phyloP scores from a whole-genome alignment of 2,329 filamentous ascomycete species.

The Aspergillus spinulosporus region DNA sequence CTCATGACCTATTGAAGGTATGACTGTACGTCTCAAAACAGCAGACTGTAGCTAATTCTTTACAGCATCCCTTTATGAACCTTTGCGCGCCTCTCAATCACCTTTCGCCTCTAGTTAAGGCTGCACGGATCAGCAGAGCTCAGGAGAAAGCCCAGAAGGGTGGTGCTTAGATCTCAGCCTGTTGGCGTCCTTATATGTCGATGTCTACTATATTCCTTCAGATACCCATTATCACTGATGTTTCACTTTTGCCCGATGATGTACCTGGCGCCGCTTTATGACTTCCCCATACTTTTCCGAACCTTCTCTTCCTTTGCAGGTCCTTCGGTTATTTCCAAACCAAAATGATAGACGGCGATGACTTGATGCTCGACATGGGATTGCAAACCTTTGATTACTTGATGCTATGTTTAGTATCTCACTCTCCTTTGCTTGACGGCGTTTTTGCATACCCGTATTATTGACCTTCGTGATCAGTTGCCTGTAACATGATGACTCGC shows the following conservation, averaged over 20 bases:
- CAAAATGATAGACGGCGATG: slow-evolving; percentile 30
- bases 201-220: slow-evolving; percentile 34
- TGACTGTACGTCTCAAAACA: slow-evolving; percentile 40
- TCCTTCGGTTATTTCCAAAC: slow-evolving; percentile 13
- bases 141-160: slow-evolving; percentile 78
- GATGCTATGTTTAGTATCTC: slow-evolving; percentile 18
- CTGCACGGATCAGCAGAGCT: slow-evolving; percentile 79
- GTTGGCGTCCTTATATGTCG: slow-evolving; percentile 27
- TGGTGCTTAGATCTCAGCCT: slow-evolving; percentile 29
- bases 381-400: slow-evolving; percentile 6
- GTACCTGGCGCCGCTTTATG: slow-evolving; percentile 22
- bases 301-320: slow-evolving; percentile 13
- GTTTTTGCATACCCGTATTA: slow-evolving; percentile 14
- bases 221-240: slow-evolving; percentile 29
- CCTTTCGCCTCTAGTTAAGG: slow-evolving; percentile 81
- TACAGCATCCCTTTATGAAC: slow-evolving; percentile 77
- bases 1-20: slow-evolving; percentile 89
- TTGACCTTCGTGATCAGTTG: slow-evolving; percentile 13
- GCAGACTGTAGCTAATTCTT: slow-evolving; percentile 19
- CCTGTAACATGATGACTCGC: neutral
- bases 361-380: slow-evolving; percentile 19
- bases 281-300: slow-evolving; percentile 13
- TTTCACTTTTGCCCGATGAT: slow-evolving; percentile 24
- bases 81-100: slow-evolving; percentile 71
- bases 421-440: slow-evolving; percentile 13